A percentile compares a stretch with the other conserved stretches of the same genome.
These are phyloP conservation scores for Arabidopsis hybrid DNA, from an alignment of 441 rosid species.

Conservation along the genomic window DNA sequence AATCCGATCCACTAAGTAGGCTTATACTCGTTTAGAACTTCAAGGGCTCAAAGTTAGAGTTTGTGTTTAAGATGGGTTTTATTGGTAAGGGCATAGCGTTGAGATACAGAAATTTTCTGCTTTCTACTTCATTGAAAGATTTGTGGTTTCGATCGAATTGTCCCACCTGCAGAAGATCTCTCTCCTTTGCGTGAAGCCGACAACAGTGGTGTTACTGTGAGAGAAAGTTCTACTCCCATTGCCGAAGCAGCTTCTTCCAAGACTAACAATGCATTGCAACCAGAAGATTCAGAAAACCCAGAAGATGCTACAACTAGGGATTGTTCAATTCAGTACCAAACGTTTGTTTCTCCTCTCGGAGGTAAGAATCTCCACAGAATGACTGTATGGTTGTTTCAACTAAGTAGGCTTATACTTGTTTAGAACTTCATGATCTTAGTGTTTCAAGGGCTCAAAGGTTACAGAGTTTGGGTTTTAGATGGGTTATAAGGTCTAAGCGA, in stretches of 20 bases:
- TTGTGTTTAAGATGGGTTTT: not conserved
- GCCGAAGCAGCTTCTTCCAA: constrained; percentile 22
- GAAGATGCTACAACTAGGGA: constrained; percentile 30
- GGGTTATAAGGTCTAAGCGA: not conserved
- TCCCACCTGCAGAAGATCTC: constrained; percentile 45
- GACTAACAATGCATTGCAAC: constrained; percentile 25
- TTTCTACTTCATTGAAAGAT: not conserved
- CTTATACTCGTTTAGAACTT: constrained; percentile 1
- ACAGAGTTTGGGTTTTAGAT: not conserved
- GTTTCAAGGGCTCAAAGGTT: constrained; percentile 1
- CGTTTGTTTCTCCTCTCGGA: constrained; percentile 60
- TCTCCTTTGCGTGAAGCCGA: constrained; percentile 37
- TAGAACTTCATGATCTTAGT: constrained; percentile 7
- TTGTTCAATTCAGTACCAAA: constrained; percentile 54
- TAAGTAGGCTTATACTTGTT: constrained; percentile 11
- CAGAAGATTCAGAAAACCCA: constrained; percentile 35
- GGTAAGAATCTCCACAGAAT: constrained; percentile 49
- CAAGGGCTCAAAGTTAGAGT: constrained; percentile 1
- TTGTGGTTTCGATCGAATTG: constrained; percentile 13
- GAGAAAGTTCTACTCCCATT: constrained; percentile 38
- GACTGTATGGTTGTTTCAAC: not conserved
- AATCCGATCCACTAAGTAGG: not conserved
- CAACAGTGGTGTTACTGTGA: constrained; percentile 17
- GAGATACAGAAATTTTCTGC: no score
- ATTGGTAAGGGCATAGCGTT: no score